phyloP scores from a whole-genome alignment of 2,329 filamentous ascomycete genomes.

The Clonostachys solani region DNA sequence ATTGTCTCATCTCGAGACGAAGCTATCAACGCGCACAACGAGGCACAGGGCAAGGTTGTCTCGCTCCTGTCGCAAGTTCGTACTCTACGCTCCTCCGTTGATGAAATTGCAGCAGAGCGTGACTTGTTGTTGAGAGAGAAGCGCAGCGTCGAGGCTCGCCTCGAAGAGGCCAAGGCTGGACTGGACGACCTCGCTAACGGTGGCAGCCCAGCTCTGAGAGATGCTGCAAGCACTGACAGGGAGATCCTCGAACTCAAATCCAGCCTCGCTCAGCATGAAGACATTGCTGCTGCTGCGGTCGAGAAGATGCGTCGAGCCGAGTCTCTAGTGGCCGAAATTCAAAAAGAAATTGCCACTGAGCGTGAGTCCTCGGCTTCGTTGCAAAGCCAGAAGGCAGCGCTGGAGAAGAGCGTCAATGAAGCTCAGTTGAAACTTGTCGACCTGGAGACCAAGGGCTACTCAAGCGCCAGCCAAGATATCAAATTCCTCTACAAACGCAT shows the following conservation, averaged over 20 bases:
- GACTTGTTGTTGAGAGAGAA: slow-evolving; percentile 86
- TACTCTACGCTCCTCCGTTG: slow-evolving; percentile 74
- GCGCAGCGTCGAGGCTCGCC: slow-evolving; percentile 76
- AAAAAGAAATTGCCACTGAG: slow-evolving; percentile 86
- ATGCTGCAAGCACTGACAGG: slow-evolving; percentile 83
- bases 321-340: slow-evolving; percentile 79
- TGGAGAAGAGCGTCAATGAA: slow-evolving; percentile 90
- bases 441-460: slow-evolving; percentile 95
- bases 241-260: slow-evolving; percentile 88
- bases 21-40: slow-evolving; percentile 87
- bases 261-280: slow-evolving; percentile 85
- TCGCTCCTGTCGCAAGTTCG: slow-evolving; percentile 87
- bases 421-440: slow-evolving; percentile 86
- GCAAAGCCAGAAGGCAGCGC: slow-evolving; percentile 81
- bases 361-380: slow-evolving; percentile 77
- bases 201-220: slow-evolving; percentile 82
- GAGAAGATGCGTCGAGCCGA: slow-evolving; percentile 97
- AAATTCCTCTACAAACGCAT: slow-evolving; percentile 92
- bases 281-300: slow-evolving; percentile 84
- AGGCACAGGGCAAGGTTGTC: slow-evolving; percentile 90
- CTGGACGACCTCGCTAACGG: slow-evolving; percentile 84
- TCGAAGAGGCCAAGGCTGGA: slow-evolving; percentile 82
- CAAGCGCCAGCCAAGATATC: slow-evolving; percentile 89
- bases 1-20: slow-evolving; percentile 90
- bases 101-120: slow-evolving; percentile 81